Evolutionary conservation across 2,329 filamentous ascomycete species (phyloP).

Genomic region (Colletotrichum gigasporum): DNA sequence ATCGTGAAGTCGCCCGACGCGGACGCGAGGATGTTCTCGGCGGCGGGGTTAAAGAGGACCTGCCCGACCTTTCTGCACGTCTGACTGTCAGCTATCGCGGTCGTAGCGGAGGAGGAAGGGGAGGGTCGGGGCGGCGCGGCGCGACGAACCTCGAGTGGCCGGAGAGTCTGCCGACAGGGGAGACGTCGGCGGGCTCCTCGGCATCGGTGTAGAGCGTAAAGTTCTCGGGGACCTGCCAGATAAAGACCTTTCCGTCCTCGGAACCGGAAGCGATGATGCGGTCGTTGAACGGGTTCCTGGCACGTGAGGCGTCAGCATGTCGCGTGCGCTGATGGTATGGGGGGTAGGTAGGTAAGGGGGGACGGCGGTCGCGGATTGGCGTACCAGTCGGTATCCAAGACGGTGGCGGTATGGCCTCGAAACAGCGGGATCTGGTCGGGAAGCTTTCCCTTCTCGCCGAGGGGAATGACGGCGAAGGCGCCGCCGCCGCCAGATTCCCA

Average conservation of each 20-base stretch:
- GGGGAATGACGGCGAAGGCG: slow-evolving; percentile 94
- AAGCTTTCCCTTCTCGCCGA: slow-evolving; percentile 87
- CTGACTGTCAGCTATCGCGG: not conserved
- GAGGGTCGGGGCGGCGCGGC: slow-evolving; percentile 35
- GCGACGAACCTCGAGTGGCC: slow-evolving; percentile 81
- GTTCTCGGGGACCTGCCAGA: slow-evolving; percentile 92
- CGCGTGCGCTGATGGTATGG: slow-evolving; percentile 20
- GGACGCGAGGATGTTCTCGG: slow-evolving; percentile 94
- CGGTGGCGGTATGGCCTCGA: slow-evolving; percentile 92
- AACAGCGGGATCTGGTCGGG: slow-evolving; percentile 95
- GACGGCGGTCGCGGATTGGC: slow-evolving; percentile 43
- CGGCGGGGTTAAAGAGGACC: slow-evolving; percentile 96
- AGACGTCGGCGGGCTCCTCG: slow-evolving; percentile 84
- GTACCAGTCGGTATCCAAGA: slow-evolving; percentile 97
- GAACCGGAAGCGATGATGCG: slow-evolving; percentile 91
- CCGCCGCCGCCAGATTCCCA: slow-evolving; percentile 97
- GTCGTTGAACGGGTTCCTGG: slow-evolving; percentile 96
- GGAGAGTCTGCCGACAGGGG: slow-evolving; percentile 81
- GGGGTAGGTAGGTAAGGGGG: slow-evolving; percentile 12
- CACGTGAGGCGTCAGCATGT: slow-evolving; percentile 38
- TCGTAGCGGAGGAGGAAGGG: not conserved
- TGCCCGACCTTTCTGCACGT: slow-evolving; percentile 88
- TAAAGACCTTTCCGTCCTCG: slow-evolving; percentile 95
- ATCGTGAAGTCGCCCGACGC: slow-evolving; percentile 94
- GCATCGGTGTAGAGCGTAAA: slow-evolving; percentile 87